phyloP scores from a whole-genome alignment of 2,329 filamentous ascomycete genomes.

The Akanthomyces uredinophilus region DNA sequence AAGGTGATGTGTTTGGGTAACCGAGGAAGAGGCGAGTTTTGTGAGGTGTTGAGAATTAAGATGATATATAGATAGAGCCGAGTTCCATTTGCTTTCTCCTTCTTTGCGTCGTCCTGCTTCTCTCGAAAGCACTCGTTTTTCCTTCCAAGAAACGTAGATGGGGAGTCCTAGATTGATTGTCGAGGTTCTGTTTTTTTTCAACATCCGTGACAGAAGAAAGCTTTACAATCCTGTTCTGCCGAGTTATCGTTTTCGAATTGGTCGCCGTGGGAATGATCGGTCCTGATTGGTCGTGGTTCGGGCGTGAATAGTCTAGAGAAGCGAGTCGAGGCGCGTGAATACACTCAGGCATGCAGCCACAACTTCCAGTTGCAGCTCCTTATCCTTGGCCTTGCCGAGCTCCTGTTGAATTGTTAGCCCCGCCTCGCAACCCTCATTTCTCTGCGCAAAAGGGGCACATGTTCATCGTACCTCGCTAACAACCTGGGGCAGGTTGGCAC shows the following conservation, averaged over 20 bases:
- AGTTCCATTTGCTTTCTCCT: neutral
- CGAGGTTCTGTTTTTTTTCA: neutral
- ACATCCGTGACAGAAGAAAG: neutral
- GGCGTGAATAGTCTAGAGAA: constrained; percentile 59
- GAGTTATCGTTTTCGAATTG: neutral
- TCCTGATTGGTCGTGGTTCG: constrained; percentile 2
- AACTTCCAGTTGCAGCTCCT: constrained; percentile 93
- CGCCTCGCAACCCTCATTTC: neutral
- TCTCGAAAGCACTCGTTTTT: neutral
- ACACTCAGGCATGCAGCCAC: constrained; percentile 95
- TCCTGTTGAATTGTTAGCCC: constrained; percentile 46
- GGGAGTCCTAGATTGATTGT: neutral
- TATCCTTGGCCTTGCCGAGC: constrained; percentile 79
- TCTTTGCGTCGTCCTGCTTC: neutral
- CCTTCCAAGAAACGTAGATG: neutral
- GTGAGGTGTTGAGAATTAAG: constrained; percentile 7
- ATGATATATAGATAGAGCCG: constrained; percentile 8
- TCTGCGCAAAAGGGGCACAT: neutral
- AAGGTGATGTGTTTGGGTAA: neutral
- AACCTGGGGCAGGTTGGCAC: constrained; percentile 84
- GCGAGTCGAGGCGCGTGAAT: constrained; percentile 93
- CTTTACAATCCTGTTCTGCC: neutral
- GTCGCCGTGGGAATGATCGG: neutral
- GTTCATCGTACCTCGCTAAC: constrained; percentile 61
- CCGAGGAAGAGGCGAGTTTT: neutral